Conservation (phyloP, 495 filamentous ascomycete species). For the Achaetomiella virescens region DNA sequence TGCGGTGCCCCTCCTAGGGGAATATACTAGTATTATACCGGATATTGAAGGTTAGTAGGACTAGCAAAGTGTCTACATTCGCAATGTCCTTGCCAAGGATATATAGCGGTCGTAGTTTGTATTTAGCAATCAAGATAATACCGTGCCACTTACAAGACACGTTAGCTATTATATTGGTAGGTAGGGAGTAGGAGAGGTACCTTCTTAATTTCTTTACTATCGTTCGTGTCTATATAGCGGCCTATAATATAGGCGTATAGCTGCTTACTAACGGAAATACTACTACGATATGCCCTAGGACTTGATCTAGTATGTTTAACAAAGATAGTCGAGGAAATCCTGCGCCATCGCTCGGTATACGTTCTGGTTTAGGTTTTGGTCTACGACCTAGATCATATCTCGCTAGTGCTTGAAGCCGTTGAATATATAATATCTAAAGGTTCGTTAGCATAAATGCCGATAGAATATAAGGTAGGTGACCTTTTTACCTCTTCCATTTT, state of each 20-base stretch:
- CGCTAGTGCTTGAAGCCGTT: slow-evolving; percentile 11
- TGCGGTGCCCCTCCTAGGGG: slow-evolving; percentile 20
- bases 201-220: slow-evolving; percentile 29
- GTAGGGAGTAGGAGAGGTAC: slow-evolving; percentile 24
- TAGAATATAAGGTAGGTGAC: not conserved
- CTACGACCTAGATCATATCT: slow-evolving; percentile 18
- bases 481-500: slow-evolving; percentile 20
- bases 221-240: slow-evolving; percentile 23
- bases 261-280: slow-evolving; percentile 27
- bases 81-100: slow-evolving; percentile 27
- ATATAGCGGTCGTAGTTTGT: slow-evolving; percentile 28
- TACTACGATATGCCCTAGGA: slow-evolving; percentile 10
- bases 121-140: slow-evolving; percentile 21
- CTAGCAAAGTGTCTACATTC: slow-evolving; percentile 19
- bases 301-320: slow-evolving; percentile 20
- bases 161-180: slow-evolving; percentile 1
- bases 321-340: slow-evolving; percentile 23
- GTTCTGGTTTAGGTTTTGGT: slow-evolving; percentile 13
- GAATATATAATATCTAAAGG: slow-evolving; percentile 11
- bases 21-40: slow-evolving; percentile 24
- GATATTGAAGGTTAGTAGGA: slow-evolving; percentile 25
- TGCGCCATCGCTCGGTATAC: slow-evolving; percentile 20
- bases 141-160: slow-evolving; percentile 20
- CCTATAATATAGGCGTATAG: slow-evolving; percentile 20
- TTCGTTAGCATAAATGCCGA: slow-evolving; percentile 8